These are phyloP conservation scores for Larix sibirica DNA, from an alignment of 83 land plant species.

Conservation along the genomic window DNA sequence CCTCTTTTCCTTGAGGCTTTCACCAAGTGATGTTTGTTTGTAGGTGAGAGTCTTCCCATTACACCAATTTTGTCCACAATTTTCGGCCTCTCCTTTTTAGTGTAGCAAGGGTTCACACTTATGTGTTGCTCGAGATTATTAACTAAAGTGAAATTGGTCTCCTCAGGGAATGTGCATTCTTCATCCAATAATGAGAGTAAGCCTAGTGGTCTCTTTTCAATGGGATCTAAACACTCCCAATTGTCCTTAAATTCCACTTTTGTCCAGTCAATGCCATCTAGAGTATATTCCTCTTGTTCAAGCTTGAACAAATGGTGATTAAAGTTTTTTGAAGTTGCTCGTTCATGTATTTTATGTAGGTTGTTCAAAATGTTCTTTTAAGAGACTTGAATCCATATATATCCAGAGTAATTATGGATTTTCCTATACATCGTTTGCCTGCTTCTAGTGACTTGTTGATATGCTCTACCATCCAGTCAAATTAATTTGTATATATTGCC, in stretches of 20 bases:
- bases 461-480: slow-evolving; percentile 95
- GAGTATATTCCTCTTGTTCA: slow-evolving; percentile 96
- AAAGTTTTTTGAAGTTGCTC: slow-evolving; percentile 95
- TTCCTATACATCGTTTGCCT: slow-evolving; percentile 82
- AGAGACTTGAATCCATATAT: no score
- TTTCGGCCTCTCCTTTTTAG: no score
- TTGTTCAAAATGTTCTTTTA: slow-evolving; percentile 55
- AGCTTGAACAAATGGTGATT: slow-evolving; percentile 96
- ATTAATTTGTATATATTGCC: slow-evolving; percentile 86
- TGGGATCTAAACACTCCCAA: slow-evolving; percentile 89
- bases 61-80: no score
- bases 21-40: no score
- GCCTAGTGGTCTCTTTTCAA: slow-evolving; percentile 59
- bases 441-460: slow-evolving; percentile 88
- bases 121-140: no score
- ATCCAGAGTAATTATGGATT: slow-evolving; percentile 84
- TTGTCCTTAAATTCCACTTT: slow-evolving; percentile 96
- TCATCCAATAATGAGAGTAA: no score
- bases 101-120: no score
- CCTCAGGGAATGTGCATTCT: no score
- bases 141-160: no score
- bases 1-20: no score
- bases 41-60: no score
- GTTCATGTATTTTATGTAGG: slow-evolving; percentile 98
- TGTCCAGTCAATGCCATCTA: slow-evolving; percentile 96